phyloP scores from a whole-genome alignment of 2,329 filamentous ascomycete genomes.

The Leptographium procerum region DNA sequence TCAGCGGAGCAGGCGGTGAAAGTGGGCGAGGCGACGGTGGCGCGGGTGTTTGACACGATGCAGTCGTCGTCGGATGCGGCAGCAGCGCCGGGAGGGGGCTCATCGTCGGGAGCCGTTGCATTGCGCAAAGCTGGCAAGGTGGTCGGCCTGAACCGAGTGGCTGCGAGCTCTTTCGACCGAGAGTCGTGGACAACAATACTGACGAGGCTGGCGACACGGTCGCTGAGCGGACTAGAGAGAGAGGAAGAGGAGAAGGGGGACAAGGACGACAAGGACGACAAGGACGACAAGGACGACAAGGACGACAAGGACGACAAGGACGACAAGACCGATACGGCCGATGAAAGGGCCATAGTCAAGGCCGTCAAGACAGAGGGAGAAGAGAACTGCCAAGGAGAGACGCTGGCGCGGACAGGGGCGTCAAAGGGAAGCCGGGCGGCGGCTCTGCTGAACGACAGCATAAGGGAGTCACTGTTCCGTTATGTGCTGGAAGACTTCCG shows the following conservation, averaged over 20 bases:
- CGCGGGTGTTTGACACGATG: slow-evolving; percentile 69
- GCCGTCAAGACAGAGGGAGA: not conserved
- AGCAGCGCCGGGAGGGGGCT: slow-evolving; percentile 28
- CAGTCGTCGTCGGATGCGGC: slow-evolving; percentile 57
- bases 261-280: slow-evolving; percentile 55
- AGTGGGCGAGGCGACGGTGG: slow-evolving; percentile 62
- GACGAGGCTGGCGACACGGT: slow-evolving; percentile 71
- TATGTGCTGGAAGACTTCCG: slow-evolving; percentile 92
- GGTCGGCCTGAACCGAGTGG: slow-evolving; percentile 67
- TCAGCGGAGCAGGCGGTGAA: slow-evolving; percentile 60
- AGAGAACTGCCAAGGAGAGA: not conserved
- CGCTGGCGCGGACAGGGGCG: not conserved
- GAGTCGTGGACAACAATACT: slow-evolving; percentile 89
- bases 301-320: slow-evolving; percentile 83
- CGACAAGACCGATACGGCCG: slow-evolving; percentile 70
- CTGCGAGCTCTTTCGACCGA: slow-evolving; percentile 70
- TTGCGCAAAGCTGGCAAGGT: slow-evolving; percentile 25
- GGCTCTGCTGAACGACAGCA: slow-evolving; percentile 49
- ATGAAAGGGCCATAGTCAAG: slow-evolving; percentile 53
- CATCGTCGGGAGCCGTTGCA: not conserved
- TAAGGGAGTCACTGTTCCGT: slow-evolving; percentile 69
- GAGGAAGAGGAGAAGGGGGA: slow-evolving; percentile 48
- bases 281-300: slow-evolving; percentile 65
- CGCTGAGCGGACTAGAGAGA: slow-evolving; percentile 55
- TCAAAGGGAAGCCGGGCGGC: slow-evolving; percentile 13